Conservation (phyloP, 441 rosid species). For the Croton setiger region DNA sequence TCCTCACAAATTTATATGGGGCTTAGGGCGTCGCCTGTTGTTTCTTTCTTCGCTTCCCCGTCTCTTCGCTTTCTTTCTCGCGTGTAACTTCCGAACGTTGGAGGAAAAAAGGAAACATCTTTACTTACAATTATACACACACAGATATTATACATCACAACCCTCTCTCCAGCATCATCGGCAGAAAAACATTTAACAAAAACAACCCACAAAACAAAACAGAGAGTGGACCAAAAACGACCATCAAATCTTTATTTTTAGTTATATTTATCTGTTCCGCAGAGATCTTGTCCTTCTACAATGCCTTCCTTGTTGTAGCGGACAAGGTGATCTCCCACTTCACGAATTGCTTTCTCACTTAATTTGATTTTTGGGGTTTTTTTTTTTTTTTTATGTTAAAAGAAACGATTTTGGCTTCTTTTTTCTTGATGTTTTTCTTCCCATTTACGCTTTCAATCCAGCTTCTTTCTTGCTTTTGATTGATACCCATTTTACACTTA, state of each 20-base stretch:
- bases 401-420: too few relatives aligned
- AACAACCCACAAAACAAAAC: background rate
- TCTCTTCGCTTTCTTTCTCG: conserved; percentile 7
- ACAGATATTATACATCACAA: conserved; percentile 15
- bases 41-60: background rate
- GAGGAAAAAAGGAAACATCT: background rate
- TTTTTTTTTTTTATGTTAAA: background rate
- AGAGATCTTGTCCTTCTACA: conserved; percentile 43
- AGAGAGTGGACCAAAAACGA: background rate
- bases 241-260: background rate
- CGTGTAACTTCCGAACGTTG: conserved; percentile 32
- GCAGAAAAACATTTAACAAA: background rate
- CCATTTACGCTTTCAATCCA: conserved; percentile 27
- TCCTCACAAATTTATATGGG: conserved; percentile 9
- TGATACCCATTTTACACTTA: conserved; percentile 33
- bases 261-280: conserved; percentile 1
- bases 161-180: conserved; percentile 1
- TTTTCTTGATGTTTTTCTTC: background rate
- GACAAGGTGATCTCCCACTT: conserved; percentile 43
- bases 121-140: background rate
- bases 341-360: background rate
- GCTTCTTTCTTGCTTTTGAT: conserved; percentile 31
- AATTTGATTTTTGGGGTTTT: background rate
- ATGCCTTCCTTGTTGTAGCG: conserved; percentile 36
- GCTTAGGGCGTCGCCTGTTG: background rate